These are phyloP conservation scores for Cucurbitaria berberidis DNA, from an alignment of 2,329 filamentous ascomycete genomes.

Conservation along the genomic window DNA sequence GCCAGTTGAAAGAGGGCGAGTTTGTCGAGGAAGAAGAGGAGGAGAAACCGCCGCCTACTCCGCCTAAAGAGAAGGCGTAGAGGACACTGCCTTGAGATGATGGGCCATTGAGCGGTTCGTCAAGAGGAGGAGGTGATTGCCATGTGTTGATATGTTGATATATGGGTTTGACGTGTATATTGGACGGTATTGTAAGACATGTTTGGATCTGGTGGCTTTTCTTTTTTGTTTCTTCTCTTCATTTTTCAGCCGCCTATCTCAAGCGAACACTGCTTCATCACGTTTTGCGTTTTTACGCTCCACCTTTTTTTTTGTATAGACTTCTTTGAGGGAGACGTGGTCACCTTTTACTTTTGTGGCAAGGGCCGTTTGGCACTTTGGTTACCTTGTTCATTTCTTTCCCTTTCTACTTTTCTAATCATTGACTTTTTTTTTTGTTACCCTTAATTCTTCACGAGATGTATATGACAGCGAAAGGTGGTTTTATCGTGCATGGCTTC, in stretches of 20 bases:
- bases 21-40: slow-evolving; percentile 41
- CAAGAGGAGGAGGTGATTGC: neutral
- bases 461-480: neutral
- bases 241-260: too few relatives aligned
- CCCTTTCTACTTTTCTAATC: neutral
- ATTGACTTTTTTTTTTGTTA: neutral
- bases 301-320: neutral
- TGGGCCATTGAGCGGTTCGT: neutral
- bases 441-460: neutral
- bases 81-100: neutral
- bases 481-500: neutral
- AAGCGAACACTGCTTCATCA: too few relatives aligned
- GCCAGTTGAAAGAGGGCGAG: slow-evolving; percentile 50
- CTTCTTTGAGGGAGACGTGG: neutral
- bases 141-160: neutral
- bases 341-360: neutral
- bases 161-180: neutral
- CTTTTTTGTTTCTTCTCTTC: neutral
- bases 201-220: neutral
- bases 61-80: slow-evolving; percentile 7
- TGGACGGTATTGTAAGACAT: neutral
- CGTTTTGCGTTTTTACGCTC: neutral
- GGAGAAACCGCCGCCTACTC: slow-evolving; percentile 11
- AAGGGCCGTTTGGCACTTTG: too few relatives aligned
- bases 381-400: neutral